Evolutionary conservation across 768 basidiomycete genomes (phyloP), one percentile per base, ranked within the genome.

Genomic region (Serendipita vermifera): DNA sequence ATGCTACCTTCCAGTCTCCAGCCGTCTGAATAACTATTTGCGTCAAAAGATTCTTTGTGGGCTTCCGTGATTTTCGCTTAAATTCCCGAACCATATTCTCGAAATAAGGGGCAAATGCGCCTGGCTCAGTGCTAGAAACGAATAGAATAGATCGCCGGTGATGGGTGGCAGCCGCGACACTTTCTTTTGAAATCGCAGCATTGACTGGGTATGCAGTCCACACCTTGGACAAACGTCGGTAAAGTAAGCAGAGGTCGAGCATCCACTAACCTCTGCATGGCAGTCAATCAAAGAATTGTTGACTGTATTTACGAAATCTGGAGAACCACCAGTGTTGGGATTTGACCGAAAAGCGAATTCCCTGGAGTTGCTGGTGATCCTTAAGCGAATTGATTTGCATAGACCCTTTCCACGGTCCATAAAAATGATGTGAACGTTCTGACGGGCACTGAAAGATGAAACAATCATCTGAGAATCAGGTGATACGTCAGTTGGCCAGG

Each of bases 131-230:
- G 63, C 46, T 72, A 69, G 0, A 75, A 71, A 79, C 67, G 58
- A 80, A 79, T 1, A 69, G 62, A 7, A 81, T 66, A 3, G 66
- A 65, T 38, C 67, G 71, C 3, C 62, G 55, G 5, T 60, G 64
- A n/a, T 72, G 31, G 11, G 15, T 41, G 41, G 33, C 55, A 14
- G 26, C 31, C 11, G 31, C 27, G 3, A 58, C 33, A 0, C 74
- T 75, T 29, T 73, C 69, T 5, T 76, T 71, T 33, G 71, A 69
- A 15, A 81, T 70, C 0, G 79, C 77, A 2, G 79, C 69, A 1
- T 77, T 59, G 2, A 81, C 79, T 0, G 80, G 80, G 61, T 79
- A 81, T 7, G 79, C 74, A 3, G 72, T 77, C 80, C 80, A 81
- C 20, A 79, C 75, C 13, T 79, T 78, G 0, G n/a, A n/a, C 17